A percentile compares a stretch with the other conserved stretches of the same genome.
These are phyloP conservation scores for Albugo candida DNA, from an alignment of 352 stramenopile genomes.

Conservation along the genomic window DNA sequence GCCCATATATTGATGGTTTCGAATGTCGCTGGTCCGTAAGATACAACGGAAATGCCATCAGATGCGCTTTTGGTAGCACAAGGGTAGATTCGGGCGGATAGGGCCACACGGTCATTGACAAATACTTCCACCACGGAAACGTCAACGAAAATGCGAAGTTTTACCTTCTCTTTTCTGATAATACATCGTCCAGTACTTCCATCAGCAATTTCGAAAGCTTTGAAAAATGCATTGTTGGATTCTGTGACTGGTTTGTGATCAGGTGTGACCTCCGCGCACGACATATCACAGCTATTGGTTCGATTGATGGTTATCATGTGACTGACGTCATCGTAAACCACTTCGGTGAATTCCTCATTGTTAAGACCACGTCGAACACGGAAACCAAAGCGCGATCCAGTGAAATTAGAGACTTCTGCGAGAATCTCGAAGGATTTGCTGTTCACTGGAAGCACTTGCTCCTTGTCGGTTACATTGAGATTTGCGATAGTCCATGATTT, in stretches of 20 bases:
- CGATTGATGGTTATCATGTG: slow-evolving; percentile 45
- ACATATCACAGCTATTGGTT: slow-evolving; percentile 21
- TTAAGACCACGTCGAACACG: slow-evolving; percentile 23
- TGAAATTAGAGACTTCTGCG: slow-evolving; percentile 21
- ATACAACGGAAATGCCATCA: slow-evolving; percentile 29
- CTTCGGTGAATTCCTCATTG: slow-evolving; percentile 26
- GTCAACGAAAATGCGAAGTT: slow-evolving; percentile 43
- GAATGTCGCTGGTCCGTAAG: slow-evolving; percentile 24
- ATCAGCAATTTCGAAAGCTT: slow-evolving; percentile 30
- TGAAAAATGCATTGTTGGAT: slow-evolving; percentile 26
- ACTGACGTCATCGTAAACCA: slow-evolving; percentile 37
- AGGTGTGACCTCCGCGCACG: slow-evolving; percentile 24
- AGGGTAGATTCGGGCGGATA: slow-evolving; percentile 45
- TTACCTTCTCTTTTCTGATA: slow-evolving; percentile 21
- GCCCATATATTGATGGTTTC: slow-evolving; percentile 44
- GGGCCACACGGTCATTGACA: slow-evolving; percentile 40
- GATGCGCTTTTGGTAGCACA: slow-evolving; percentile 24
- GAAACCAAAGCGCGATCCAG: slow-evolving; percentile 31
- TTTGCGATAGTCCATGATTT: slow-evolving; percentile 12
- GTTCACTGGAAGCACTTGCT: neutral
- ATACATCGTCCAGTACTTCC: slow-evolving; percentile 14
- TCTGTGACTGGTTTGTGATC: slow-evolving; percentile 15
- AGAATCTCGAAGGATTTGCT: slow-evolving; percentile 28
- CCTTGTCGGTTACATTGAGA: slow-evolving; percentile 10
- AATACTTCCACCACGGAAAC: slow-evolving; percentile 54